Evolutionary conservation across 2,329 filamentous ascomycete species (phyloP), one percentile per base, ranked within the genome.

Genomic region (Fusarium oxysporum): DNA sequence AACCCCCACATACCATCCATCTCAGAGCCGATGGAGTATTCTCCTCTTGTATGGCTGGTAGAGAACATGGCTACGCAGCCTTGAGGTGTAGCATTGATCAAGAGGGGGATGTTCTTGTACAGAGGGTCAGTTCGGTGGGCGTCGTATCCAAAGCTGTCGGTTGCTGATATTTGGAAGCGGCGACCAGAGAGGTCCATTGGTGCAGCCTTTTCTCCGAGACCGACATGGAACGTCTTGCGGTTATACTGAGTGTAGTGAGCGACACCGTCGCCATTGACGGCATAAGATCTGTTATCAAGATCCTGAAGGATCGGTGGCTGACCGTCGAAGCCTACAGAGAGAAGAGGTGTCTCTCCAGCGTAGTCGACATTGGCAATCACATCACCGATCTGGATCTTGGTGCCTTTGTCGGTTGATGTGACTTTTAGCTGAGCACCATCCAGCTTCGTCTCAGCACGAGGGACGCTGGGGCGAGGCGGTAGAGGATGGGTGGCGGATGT

Each of bases 1-100:
- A 88, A 88, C 1, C 92, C 92, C 91, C 92, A 94, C 82, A 93
- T 87, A 33, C 92, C 92, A 76, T 94, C 92, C 81, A 94, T 91
- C 79, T 94, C 92, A 2, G 89, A 89, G 5, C 92, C 92, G 12
- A 94, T 85, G 13, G 88, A 88, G 83, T 91, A 93, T 21, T 86
- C 86, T 1, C 90, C 91, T 57, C 92, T 83, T 1, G 87, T 85
- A 76, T 93, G 90, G 5, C 88, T 89, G 0, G 91, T 91, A 0
- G 92, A 93, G 79, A 94, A 92, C 23, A 91, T 86, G 1, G 86
- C 92, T 0, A 93, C 86, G 56, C 89, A 92, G 1, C 91, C 92
- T 6, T 87, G 77, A 0, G 90, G 87, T 0, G 89, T 91, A 1
- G 88, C 89, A 62, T 92, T 92, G 80, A 94, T 91, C 33, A 94